Percentiles rank a stretch among this genome's conserved stretches.
Evolutionary conservation across 116 monocot genomes (phyloP).

Genomic region (Papilionanthe hybrid): DNA sequence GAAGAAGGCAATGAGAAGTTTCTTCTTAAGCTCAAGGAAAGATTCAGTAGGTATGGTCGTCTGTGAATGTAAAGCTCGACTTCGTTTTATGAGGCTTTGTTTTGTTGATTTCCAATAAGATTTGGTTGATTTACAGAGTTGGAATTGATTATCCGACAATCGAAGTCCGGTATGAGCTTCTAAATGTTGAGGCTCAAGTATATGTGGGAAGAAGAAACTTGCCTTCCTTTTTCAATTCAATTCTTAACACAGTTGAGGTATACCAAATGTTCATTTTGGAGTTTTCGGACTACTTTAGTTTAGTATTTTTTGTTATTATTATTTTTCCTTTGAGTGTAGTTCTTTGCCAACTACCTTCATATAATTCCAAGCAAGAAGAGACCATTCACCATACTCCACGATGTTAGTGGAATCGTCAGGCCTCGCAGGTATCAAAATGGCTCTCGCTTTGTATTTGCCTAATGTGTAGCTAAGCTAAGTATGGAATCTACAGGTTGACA

Average conservation of each 20-base stretch:
- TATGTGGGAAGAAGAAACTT: constrained; percentile 43
- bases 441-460: too few species aligned
- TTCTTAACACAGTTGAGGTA: constrained; percentile 26
- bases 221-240: constrained; percentile 32
- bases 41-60: constrained; percentile 33
- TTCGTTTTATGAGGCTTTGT: background rate
- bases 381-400: constrained; percentile 12
- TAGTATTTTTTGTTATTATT: background rate
- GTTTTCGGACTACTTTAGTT: too few species aligned
- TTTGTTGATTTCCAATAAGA: background rate
- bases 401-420: constrained; percentile 19
- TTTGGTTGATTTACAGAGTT: constrained; percentile 11
- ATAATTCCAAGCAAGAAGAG: constrained; percentile 21
- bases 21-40: constrained; percentile 48
- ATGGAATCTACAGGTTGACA: constrained; percentile 1
- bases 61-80: background rate
- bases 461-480: too few species aligned
- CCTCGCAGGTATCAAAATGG: background rate
- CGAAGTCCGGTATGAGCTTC: constrained; percentile 38
- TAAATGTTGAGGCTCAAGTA: constrained; percentile 30
- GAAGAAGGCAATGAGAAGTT: constrained; percentile 60
- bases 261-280: too few species aligned
- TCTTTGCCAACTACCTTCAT: constrained; percentile 10
- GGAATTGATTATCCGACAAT: constrained; percentile 32
- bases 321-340: background rate